Evolutionary conservation across 148 eudicot species (phyloP).

Genomic region (Cornus suecica): DNA sequence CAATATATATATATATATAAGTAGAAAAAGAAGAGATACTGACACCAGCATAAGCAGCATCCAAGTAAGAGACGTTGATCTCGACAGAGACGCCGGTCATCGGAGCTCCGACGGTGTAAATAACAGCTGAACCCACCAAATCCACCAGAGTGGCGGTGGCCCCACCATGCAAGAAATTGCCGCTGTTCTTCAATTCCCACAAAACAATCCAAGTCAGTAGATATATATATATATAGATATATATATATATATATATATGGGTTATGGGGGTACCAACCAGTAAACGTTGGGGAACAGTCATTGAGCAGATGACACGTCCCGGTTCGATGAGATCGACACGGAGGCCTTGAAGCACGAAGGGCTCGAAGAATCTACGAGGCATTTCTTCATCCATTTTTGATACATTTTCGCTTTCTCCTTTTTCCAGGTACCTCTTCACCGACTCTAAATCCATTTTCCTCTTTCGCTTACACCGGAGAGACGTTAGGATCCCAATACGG

Average conservation of each 20-base stretch:
- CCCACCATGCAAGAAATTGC: constrained; percentile 72
- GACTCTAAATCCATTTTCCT: constrained; percentile 44
- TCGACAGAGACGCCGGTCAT: constrained; percentile 72
- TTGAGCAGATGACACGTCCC: constrained; percentile 67
- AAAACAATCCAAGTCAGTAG: not conserved
- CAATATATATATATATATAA: too few relatives aligned
- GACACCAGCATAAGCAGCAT: constrained; percentile 60
- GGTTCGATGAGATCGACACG: constrained; percentile 44
- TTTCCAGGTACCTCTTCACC: constrained; percentile 56
- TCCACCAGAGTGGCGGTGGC: constrained; percentile 81
- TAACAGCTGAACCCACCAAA: constrained; percentile 66
- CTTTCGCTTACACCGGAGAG: too few relatives aligned
- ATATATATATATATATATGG: not conserved
- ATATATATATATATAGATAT: constrained; percentile 12
- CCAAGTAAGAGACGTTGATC: constrained; percentile 80
- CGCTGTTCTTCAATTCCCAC: constrained; percentile 41
- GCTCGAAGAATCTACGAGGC: constrained; percentile 60
- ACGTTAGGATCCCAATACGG: too few relatives aligned
- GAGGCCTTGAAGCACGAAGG: constrained; percentile 51
- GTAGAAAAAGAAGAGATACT: not conserved
- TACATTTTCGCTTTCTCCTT: constrained; percentile 30
- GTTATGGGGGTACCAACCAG: not conserved
- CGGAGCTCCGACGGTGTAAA: constrained; percentile 41
- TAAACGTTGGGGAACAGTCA: constrained; percentile 33
- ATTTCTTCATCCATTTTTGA: constrained; percentile 50